Conservation (phyloP, 2,329 filamentous ascomycete species). For the Bimuria novae-zelandiae region DNA sequence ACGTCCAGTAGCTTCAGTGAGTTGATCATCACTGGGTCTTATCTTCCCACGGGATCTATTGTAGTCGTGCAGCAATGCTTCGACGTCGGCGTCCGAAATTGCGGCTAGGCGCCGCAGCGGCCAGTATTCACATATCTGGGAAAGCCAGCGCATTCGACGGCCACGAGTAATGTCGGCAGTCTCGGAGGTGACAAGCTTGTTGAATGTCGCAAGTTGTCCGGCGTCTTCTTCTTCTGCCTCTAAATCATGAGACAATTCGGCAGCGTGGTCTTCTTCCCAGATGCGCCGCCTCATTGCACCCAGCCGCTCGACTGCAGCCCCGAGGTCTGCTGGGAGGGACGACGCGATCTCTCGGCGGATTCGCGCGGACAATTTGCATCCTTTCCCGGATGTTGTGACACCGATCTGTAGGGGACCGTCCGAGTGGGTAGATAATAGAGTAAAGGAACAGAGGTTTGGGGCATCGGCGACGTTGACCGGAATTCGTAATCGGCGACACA, state of each 20-base stretch:
- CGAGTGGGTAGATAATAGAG: conserved; percentile 82
- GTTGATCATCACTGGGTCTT: conserved; percentile 30
- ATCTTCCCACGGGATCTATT: conserved; percentile 45
- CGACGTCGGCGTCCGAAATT: conserved; percentile 80
- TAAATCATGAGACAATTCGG: conserved; percentile 51
- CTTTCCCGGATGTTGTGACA: conserved; percentile 91
- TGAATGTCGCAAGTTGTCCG: conserved; percentile 82
- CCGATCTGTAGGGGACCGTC: conserved; percentile 94
- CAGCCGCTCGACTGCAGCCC: conserved; percentile 74
- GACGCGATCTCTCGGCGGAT: conserved; percentile 87
- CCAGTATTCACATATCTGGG: conserved; percentile 99
- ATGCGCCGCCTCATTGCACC: conserved; percentile 58
- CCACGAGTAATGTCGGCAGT: conserved; percentile 76
- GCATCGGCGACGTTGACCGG: conserved; percentile 92
- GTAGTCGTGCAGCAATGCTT: conserved; percentile 76
- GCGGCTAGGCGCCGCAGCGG: conserved; percentile 79
- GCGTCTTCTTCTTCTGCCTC: conserved; percentile 64
- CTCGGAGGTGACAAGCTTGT: conserved; percentile 75
- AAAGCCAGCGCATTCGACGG: conserved; percentile 86
- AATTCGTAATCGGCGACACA: conserved; percentile 80
- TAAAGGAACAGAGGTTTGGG: conserved; percentile 85
- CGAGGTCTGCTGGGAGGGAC: conserved; percentile 74
- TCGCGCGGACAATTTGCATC: conserved; percentile 89
- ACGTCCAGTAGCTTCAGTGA: conserved; percentile 57
- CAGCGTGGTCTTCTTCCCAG: conserved; percentile 56